A percentile compares a stretch with the other conserved stretches of the same genome.
phyloP scores from a whole-genome alignment of 164 flowering plant genomes.

The Piper longum region DNA sequence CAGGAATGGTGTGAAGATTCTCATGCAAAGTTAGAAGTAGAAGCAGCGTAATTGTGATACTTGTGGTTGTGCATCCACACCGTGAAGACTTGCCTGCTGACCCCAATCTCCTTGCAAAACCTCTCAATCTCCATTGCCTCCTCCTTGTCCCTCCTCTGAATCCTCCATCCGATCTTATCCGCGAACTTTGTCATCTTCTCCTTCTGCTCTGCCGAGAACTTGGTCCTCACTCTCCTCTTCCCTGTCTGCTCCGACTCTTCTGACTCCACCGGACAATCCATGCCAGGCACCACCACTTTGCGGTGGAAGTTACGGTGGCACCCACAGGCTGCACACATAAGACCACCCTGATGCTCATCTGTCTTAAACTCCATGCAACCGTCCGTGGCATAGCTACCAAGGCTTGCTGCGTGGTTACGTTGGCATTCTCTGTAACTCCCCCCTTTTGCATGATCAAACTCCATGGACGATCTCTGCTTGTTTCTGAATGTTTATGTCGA shows the following conservation, averaged over 20 bases:
- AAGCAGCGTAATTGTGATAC: constrained; percentile 1
- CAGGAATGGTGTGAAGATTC: background rate
- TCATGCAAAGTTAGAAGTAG: background rate
- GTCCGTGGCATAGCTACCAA: constrained; percentile 19
- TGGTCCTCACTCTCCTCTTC: constrained; percentile 14
- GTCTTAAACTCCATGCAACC: constrained; percentile 21
- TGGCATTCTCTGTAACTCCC: constrained; percentile 14
- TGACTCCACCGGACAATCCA: background rate
- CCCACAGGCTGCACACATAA: constrained; percentile 21
- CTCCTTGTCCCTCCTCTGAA: constrained; percentile 11
- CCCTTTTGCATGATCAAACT: background rate
- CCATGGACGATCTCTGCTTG: constrained; percentile 1
- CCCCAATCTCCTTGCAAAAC: constrained; percentile 16
- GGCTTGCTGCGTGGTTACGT: constrained; percentile 19
- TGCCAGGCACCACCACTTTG: background rate
- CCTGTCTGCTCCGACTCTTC: constrained; percentile 5
- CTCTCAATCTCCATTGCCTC: constrained; percentile 10
- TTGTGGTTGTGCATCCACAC: constrained; percentile 28
- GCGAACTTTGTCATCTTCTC: constrained; percentile 20
- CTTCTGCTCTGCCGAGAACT: constrained; percentile 20
- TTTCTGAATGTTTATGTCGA: background rate
- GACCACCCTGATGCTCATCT: constrained; percentile 1
- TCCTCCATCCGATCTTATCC: constrained; percentile 17
- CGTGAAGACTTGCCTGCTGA: constrained; percentile 18
- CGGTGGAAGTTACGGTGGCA: constrained; percentile 27